A percentile compares a stretch with the other conserved stretches of the same genome.
Evolutionary conservation across 306 rosid species (phyloP).

Genomic region (Sechiopsis laciniata): DNA sequence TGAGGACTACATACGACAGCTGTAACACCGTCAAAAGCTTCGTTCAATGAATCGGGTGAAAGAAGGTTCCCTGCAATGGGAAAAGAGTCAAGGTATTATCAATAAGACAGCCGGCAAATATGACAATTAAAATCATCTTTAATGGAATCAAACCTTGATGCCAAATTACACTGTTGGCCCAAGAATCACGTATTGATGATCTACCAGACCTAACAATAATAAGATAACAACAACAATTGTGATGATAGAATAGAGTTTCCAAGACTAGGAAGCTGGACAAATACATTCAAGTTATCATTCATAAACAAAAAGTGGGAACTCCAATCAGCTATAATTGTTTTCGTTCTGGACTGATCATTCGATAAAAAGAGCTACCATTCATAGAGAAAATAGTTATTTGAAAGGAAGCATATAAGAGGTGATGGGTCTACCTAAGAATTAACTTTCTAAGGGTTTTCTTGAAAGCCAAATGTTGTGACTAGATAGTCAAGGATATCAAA

Average conservation of each 20-base stretch:
- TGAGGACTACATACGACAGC: conserved; percentile 62
- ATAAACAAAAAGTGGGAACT: not conserved
- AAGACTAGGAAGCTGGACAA: conserved; percentile 16
- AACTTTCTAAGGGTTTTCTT: no score
- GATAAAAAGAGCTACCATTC: not conserved
- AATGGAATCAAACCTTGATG: conserved; percentile 47
- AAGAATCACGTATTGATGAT: conserved; percentile 67
- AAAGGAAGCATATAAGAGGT: not conserved
- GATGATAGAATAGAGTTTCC: not conserved
- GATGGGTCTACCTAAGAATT: no score
- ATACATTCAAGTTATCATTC: not conserved
- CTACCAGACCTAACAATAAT: conserved; percentile 68
- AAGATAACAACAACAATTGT: conserved; percentile 19
- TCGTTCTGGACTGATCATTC: not conserved
- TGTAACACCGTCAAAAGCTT: conserved; percentile 75
- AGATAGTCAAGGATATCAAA: no score
- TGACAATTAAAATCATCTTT: not conserved
- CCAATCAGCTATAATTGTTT: not conserved
- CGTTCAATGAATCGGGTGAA: conserved; percentile 67
- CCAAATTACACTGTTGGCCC: conserved; percentile 71
- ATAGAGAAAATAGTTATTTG: not conserved
- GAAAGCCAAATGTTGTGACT: no score
- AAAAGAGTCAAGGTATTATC: conserved; percentile 26
- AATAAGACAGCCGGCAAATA: conserved; percentile 18
- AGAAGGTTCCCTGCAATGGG: conserved; percentile 71